Conservation (phyloP, 768 basidiomycete species). For the Stropharia rugosoannulata region DNA sequence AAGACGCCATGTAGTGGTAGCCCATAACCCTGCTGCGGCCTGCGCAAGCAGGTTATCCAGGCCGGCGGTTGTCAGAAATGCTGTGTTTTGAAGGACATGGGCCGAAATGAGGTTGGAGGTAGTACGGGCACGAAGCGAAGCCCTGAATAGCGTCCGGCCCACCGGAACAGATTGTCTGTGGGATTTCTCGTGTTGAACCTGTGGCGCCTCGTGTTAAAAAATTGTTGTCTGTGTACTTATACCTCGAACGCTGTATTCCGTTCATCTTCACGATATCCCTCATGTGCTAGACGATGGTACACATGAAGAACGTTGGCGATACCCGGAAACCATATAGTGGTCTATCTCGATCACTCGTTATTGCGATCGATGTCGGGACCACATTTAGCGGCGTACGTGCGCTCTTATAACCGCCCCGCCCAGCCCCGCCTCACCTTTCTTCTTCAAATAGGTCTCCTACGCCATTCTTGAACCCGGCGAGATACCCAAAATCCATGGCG, state of each 20-base stretch:
- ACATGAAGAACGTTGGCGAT: constrained; percentile 56
- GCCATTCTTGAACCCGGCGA: constrained; percentile 81
- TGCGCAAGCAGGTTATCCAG: not conserved
- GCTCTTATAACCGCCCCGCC: constrained; percentile 2
- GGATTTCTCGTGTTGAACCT: constrained; percentile 7
- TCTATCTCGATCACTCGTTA: constrained; percentile 59
- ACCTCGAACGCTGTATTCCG: constrained; percentile 14
- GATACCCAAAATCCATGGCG: constrained; percentile 78
- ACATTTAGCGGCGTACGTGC: constrained; percentile 72
- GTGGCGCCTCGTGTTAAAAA: constrained; percentile 22
- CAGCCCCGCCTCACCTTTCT: constrained; percentile 5
- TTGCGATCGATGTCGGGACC: constrained; percentile 81
- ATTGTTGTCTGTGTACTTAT: constrained; percentile 19
- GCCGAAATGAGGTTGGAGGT: not conserved
- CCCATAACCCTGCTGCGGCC: not conserved
- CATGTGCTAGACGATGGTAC: constrained; percentile 18
- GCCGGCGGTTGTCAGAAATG: not conserved
- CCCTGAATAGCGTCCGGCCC: constrained; percentile 1
- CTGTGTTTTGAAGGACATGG: not conserved
- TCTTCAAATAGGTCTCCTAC: constrained; percentile 56
- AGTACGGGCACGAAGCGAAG: not conserved
- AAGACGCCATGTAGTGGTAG: not conserved
- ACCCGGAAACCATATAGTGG: constrained; percentile 77
- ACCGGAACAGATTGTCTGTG: constrained; percentile 5
- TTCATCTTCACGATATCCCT: constrained; percentile 4